These are phyloP conservation scores for Pseudevernia furfuracea DNA, from an alignment of 495 filamentous ascomycete genomes.

Conservation along the genomic window DNA sequence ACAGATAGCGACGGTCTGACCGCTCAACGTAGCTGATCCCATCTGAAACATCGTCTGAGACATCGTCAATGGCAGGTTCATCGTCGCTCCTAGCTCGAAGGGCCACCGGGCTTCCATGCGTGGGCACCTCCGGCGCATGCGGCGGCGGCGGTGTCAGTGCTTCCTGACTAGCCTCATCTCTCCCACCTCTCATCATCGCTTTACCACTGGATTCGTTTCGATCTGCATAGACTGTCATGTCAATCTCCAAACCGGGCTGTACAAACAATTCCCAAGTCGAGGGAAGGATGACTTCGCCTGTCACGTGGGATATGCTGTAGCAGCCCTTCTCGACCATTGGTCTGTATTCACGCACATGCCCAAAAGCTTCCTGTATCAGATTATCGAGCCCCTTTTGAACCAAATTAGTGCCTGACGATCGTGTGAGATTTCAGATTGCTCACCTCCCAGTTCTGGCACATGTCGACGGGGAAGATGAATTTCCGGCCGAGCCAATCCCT, in stretches of 20 bases:
- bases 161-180: neutral
- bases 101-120: neutral
- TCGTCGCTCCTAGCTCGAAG: neutral
- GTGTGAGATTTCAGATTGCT: neutral
- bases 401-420: neutral
- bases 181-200: neutral
- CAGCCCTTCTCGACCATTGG: neutral
- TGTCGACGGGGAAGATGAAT: slow-evolving; percentile 1
- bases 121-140: neutral
- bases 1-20: neutral
- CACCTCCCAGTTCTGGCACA: slow-evolving; percentile 8
- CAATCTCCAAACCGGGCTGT: slow-evolving; percentile 1
- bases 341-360: neutral
- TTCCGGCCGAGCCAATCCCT: slow-evolving; percentile 1
- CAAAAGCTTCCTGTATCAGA: slow-evolving; percentile 6
- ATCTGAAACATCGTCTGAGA: neutral
- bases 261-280: slow-evolving; percentile 3
- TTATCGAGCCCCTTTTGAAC: neutral
- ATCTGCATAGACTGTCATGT: neutral
- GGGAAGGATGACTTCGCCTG: slow-evolving; percentile 1
- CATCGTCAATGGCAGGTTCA: neutral
- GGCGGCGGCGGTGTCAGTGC: neutral
- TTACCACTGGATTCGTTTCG: neutral
- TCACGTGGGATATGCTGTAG: neutral
- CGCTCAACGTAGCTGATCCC: neutral